Evolutionary conservation across 2,329 filamentous ascomycete species (phyloP).

Genomic region (Geosmithia flava): DNA sequence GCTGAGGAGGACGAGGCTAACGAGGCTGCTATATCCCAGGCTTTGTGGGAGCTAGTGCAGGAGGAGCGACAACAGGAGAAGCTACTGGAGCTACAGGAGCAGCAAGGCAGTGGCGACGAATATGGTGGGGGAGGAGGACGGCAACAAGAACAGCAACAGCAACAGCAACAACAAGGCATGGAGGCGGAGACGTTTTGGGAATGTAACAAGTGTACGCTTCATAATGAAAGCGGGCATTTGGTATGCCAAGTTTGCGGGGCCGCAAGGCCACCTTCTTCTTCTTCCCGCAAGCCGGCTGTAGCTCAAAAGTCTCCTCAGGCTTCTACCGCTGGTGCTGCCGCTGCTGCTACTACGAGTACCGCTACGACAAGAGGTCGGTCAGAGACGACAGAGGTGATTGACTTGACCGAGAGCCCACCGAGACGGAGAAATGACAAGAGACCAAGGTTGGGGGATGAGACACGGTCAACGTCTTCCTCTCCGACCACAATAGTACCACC

Average conservation of each 20-base stretch:
- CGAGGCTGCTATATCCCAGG: slow-evolving; percentile 73
- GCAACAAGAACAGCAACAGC: slow-evolving; percentile 22
- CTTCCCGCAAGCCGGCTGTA: slow-evolving; percentile 2
- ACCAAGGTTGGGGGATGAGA: slow-evolving; percentile 1
- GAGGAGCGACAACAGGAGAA: slow-evolving; percentile 41
- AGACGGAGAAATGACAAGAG: slow-evolving; percentile 3
- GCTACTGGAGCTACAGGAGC: slow-evolving; percentile 42
- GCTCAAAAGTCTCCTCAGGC: slow-evolving; percentile 1
- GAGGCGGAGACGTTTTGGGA: slow-evolving; percentile 25
- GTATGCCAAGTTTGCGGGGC: slow-evolving; percentile 45
- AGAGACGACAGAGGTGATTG: slow-evolving; percentile 12
- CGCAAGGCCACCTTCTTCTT: slow-evolving; percentile 16
- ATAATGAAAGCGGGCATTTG: slow-evolving; percentile 36
- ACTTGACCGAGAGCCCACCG: slow-evolving; percentile 20
- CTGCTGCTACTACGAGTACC: neutral
- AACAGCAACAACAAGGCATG: slow-evolving; percentile 33
- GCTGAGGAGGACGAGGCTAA: slow-evolving; percentile 86
- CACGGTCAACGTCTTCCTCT: neutral
- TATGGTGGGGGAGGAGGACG: slow-evolving; percentile 66
- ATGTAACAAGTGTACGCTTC: slow-evolving; percentile 43
- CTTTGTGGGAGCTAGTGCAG: slow-evolving; percentile 75
- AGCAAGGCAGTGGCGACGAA: slow-evolving; percentile 8
- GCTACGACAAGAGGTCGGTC: neutral
- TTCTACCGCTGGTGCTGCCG: neutral
- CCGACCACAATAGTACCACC: neutral